These are phyloP conservation scores for Emmonsiellopsis sp. DNA, from an alignment of 2,329 filamentous ascomycete species.

Conservation along the genomic window DNA sequence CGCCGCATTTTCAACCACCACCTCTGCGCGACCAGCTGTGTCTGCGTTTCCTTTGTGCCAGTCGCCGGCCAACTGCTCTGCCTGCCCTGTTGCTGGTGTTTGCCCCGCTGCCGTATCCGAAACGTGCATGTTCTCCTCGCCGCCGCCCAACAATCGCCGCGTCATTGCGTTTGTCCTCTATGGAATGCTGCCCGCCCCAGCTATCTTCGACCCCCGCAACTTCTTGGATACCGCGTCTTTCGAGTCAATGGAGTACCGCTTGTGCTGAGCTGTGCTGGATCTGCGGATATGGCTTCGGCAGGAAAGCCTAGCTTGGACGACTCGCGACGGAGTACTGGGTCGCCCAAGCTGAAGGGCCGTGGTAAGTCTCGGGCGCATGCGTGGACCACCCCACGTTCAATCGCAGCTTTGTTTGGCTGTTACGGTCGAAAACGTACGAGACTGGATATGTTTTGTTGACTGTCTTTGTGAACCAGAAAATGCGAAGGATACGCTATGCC, in stretches of 20 bases:
- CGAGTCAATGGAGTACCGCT: constrained; percentile 31
- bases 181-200: constrained; percentile 30
- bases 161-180: not conserved
- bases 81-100: not conserved
- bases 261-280: constrained; percentile 26
- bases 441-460: not conserved
- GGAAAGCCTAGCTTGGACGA: constrained; percentile 36
- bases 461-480: constrained; percentile 46
- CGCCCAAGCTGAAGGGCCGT: constrained; percentile 40
- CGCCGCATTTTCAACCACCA: not conserved
- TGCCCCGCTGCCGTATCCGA: too few relatives aligned
- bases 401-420: not conserved
- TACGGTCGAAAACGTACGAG: not conserved
- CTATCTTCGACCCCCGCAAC: constrained; percentile 14
- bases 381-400: constrained; percentile 1
- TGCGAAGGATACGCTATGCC: constrained; percentile 77
- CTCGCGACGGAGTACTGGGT: constrained; percentile 34
- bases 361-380: constrained; percentile 25
- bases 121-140: not conserved
- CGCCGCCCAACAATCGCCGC: not conserved
- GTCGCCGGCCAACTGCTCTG: not conserved
- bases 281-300: constrained; percentile 34
- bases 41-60: not conserved
- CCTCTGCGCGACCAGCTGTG: not conserved
- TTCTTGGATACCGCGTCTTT: constrained; percentile 17